Evolutionary conservation across 164 flowering plant genomes (phyloP).

Genomic region (Vitis rupestris): DNA sequence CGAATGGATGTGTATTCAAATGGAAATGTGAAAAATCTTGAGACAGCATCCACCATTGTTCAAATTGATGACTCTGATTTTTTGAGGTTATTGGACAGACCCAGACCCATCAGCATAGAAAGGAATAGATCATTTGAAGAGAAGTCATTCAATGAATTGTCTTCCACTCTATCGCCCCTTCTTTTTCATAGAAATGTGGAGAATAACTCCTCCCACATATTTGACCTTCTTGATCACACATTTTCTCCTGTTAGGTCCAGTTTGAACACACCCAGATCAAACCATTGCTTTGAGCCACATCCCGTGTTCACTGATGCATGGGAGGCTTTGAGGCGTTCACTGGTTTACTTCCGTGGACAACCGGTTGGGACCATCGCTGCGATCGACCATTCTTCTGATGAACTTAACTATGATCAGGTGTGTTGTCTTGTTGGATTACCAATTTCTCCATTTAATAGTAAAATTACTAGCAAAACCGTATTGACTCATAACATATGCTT

Average conservation of each 20-base stretch:
- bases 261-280: slow-evolving; percentile 44
- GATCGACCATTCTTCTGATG: slow-evolving; percentile 49
- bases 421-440: neutral
- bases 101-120: slow-evolving; percentile 37
- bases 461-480: no score
- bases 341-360: slow-evolving; percentile 67
- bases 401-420: slow-evolving; percentile 82
- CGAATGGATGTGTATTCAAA: neutral
- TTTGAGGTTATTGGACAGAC: slow-evolving; percentile 25
- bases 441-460: neutral
- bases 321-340: slow-evolving; percentile 55
- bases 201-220: slow-evolving; percentile 7
- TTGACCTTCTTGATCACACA: slow-evolving; percentile 36
- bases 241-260: slow-evolving; percentile 46
- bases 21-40: neutral
- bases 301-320: slow-evolving; percentile 72
- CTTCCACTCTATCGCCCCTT: slow-evolving; percentile 22
- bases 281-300: slow-evolving; percentile 44
- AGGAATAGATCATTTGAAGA: slow-evolving; percentile 58
- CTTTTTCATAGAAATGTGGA: slow-evolving; percentile 28
- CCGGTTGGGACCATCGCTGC: slow-evolving; percentile 90
- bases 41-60: neutral
- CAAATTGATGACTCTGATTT: slow-evolving; percentile 31
- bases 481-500: neutral
- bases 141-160: slow-evolving; percentile 44